These are phyloP conservation scores for Euphorbia lathyris DNA, from an alignment of 345 rosid genomes.

Conservation along the genomic window DNA sequence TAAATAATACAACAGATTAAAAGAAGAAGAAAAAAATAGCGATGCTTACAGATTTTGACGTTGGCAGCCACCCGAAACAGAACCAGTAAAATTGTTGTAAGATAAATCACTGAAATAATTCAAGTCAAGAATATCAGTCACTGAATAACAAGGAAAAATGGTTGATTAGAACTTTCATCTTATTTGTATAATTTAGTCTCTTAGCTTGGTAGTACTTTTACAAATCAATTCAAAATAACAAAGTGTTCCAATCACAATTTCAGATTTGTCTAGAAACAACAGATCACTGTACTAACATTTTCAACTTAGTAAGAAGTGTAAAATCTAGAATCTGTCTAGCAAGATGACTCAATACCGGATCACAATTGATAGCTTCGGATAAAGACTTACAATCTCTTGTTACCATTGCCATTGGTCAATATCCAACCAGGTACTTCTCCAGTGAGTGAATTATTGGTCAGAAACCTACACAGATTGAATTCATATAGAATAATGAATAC, in stretches of 20 bases:
- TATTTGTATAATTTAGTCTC: too few species aligned
- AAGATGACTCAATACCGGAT: too few species aligned
- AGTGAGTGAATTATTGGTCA: slow-evolving; percentile 66
- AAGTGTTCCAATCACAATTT: too few species aligned
- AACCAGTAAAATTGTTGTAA: slow-evolving; percentile 69
- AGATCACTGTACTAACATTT: too few species aligned
- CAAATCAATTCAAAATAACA: too few species aligned
- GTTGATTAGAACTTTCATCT: too few species aligned
- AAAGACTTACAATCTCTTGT: slow-evolving; percentile 39
- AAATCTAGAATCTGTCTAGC: too few species aligned
- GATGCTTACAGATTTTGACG: slow-evolving; percentile 45
- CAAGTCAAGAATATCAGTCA: background rate
- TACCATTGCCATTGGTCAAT: slow-evolving; percentile 20
- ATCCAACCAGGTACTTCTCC: slow-evolving; percentile 64
- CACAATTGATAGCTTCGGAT: background rate
- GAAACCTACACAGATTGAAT: slow-evolving; percentile 44
- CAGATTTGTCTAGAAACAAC: too few species aligned
- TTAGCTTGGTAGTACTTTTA: too few species aligned
- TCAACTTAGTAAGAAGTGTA: too few species aligned
- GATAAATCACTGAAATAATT: slow-evolving; percentile 70
- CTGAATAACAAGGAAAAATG: background rate
- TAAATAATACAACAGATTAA: slow-evolving; percentile 2
- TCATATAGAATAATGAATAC: background rate
- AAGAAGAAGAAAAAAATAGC: background rate
- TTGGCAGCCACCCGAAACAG: slow-evolving; percentile 40